Evolutionary conservation across 306 rosid species (phyloP).

Genomic region (Neltuma alba): DNA sequence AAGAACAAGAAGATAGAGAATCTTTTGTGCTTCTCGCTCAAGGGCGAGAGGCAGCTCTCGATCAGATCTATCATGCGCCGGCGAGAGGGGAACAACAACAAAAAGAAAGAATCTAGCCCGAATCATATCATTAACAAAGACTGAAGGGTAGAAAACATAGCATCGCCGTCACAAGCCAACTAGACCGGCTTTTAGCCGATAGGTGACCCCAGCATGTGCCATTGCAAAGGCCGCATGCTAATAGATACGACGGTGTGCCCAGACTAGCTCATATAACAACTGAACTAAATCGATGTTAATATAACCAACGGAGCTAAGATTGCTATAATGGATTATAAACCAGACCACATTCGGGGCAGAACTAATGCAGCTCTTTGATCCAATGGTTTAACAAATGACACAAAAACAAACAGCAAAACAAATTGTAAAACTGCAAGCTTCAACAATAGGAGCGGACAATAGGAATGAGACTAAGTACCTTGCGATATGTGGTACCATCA

Average conservation of each 20-base stretch:
- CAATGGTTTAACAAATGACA: neutral
- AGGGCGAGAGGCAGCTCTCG: slow-evolving; percentile 42
- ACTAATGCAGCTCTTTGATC: neutral
- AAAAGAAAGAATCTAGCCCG: slow-evolving; percentile 33
- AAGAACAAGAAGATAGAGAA: slow-evolving; percentile 43
- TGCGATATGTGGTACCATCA: slow-evolving; percentile 88
- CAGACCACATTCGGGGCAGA: neutral
- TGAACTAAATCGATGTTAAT: slow-evolving; percentile 6
- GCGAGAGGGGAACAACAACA: slow-evolving; percentile 13
- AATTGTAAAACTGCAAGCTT: neutral
- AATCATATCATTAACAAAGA: neutral
- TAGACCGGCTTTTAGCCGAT: neutral
- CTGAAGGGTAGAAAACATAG: neutral
- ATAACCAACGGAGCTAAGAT: neutral
- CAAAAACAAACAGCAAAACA: neutral
- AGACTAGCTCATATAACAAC: slow-evolving; percentile 14
- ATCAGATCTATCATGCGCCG: slow-evolving; percentile 44
- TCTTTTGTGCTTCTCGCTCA: slow-evolving; percentile 59
- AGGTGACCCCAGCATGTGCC: neutral
- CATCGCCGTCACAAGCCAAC: neutral
- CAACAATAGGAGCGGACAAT: neutral
- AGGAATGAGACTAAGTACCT: slow-evolving; percentile 48
- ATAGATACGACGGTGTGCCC: neutral
- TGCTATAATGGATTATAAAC: neutral
- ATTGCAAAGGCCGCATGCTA: slow-evolving; percentile 29